These are phyloP conservation scores for Thuidium tamariscinum DNA, from an alignment of 225 moss, liverwort and hornwort species.

Conservation along the genomic window DNA sequence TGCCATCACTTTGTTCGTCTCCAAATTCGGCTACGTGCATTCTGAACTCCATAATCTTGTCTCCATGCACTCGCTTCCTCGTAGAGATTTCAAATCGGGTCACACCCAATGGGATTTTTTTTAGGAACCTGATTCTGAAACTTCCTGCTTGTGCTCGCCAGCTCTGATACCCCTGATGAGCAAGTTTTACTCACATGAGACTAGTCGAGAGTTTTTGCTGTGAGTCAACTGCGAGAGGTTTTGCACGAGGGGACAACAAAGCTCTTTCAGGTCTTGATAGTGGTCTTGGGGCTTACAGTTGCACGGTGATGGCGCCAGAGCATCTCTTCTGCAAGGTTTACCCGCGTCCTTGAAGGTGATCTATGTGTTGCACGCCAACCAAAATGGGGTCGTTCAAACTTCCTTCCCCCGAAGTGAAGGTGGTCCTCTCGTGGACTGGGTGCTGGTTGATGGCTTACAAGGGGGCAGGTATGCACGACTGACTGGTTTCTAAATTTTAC, in stretches of 20 bases:
- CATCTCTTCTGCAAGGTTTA: conserved; percentile 41
- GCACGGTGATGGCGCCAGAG: conserved; percentile 64
- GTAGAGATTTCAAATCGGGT: not conserved
- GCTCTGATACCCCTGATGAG: not conserved
- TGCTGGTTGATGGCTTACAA: conserved; percentile 53
- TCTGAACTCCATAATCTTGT: not conserved
- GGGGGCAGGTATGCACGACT: conserved; percentile 52
- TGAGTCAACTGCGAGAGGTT: not conserved
- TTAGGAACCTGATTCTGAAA: not conserved
- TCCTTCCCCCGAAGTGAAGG: conserved; percentile 28
- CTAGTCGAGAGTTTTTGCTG: not conserved
- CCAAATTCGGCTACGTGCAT: not conserved
- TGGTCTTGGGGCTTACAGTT: conserved; percentile 41
- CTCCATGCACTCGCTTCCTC: not conserved
- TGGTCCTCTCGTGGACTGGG: conserved; percentile 46
- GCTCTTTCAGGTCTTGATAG: not conserved
- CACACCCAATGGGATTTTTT: not conserved
- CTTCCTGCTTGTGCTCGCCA: not conserved
- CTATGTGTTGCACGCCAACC: conserved; percentile 72
- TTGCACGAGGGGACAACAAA: not conserved
- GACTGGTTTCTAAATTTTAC: not conserved
- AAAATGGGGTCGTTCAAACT: conserved; percentile 57
- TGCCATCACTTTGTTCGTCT: not conserved
- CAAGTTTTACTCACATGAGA: not conserved
- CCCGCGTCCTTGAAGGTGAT: conserved; percentile 46